A percentile compares a stretch with the other conserved stretches of the same genome.
phyloP scores from a whole-genome alignment of 805 yeast genomes.

The Metschnikowia peoriensis region DNA sequence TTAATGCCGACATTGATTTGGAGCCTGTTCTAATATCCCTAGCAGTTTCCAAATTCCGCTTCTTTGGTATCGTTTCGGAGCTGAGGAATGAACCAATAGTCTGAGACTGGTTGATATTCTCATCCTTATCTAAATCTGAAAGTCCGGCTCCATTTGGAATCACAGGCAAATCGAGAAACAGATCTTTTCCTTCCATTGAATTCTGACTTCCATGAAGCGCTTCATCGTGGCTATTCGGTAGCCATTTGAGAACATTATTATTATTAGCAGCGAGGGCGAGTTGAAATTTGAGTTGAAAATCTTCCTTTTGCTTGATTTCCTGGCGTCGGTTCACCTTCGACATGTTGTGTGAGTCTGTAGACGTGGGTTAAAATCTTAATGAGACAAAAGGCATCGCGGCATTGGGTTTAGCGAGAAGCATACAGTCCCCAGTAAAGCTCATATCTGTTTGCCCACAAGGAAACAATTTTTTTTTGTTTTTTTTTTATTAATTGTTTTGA shows the following conservation, averaged over 20 bases:
- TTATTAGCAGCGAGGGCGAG: constrained; percentile 39
- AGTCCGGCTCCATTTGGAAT: constrained; percentile 33
- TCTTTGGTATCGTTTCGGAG: constrained; percentile 8
- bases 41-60: constrained; percentile 2
- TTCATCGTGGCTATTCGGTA: constrained; percentile 15
- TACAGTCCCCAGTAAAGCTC: no score
- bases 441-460: no score
- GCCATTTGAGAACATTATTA: constrained; percentile 40
- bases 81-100: constrained; percentile 31
- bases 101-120: not conserved
- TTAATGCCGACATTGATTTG: constrained; percentile 37
- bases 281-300: constrained; percentile 47
- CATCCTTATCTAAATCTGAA: constrained; percentile 17
- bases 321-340: constrained; percentile 31
- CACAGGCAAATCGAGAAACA: constrained; percentile 35
- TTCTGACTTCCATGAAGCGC: not conserved
- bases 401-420: no score
- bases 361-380: not conserved
- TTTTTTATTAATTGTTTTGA: not conserved
- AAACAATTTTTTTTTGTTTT: no score
- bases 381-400: no score
- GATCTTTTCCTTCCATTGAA: constrained; percentile 5
- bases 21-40: constrained; percentile 21
- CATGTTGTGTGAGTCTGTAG: constrained; percentile 7
- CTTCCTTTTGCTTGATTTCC: constrained; percentile 47